These are phyloP conservation scores for Podospora anserina DNA, from an alignment of 495 filamentous ascomycete species.

Conservation along the genomic window DNA sequence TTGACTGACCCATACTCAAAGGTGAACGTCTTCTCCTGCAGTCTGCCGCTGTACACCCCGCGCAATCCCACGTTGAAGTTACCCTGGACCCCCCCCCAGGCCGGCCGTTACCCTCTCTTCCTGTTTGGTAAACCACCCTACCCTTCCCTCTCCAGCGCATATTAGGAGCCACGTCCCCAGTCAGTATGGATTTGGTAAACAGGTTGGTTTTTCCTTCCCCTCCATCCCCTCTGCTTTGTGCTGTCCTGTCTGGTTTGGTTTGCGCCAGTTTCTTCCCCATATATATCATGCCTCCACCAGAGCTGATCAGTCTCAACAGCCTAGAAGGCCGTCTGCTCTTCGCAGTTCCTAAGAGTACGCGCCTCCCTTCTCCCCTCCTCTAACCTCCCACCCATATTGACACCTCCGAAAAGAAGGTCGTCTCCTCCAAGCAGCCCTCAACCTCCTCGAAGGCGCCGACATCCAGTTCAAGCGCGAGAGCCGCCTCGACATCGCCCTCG, in stretches of 20 bases:
- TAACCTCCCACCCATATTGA: slow-evolving; percentile 4
- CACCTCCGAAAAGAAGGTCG: slow-evolving; percentile 68
- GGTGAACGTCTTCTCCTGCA: slow-evolving; percentile 16
- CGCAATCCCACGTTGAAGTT: slow-evolving; percentile 4
- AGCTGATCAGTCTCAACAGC: slow-evolving; percentile 48
- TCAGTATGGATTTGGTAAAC: slow-evolving; percentile 77
- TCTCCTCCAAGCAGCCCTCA: slow-evolving; percentile 76
- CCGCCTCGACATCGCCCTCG: slow-evolving; percentile 92
- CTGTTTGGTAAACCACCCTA: background rate
- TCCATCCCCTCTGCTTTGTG: slow-evolving; percentile 5
- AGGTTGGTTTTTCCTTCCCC: slow-evolving; percentile 56
- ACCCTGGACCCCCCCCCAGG: background rate
- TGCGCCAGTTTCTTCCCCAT: background rate
- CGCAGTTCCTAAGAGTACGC: slow-evolving; percentile 93
- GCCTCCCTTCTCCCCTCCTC: slow-evolving; percentile 18
- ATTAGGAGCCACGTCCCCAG: slow-evolving; percentile 10
- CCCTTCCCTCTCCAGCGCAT: slow-evolving; percentile 3
- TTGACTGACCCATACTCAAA: slow-evolving; percentile 4
- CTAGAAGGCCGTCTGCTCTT: slow-evolving; percentile 92
- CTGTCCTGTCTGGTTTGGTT: slow-evolving; percentile 8
- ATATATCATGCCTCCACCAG: slow-evolving; percentile 28
- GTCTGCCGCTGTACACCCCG: slow-evolving; percentile 7
- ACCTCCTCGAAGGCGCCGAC: slow-evolving; percentile 87
- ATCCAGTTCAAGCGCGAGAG: slow-evolving; percentile 93
- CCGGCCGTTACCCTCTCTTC: background rate